Percentiles rank a stretch among this genome's conserved stretches.
Conservation (phyloP, 2,329 filamentous ascomycete species). For the Paraconiothyrium brasiliense region DNA sequence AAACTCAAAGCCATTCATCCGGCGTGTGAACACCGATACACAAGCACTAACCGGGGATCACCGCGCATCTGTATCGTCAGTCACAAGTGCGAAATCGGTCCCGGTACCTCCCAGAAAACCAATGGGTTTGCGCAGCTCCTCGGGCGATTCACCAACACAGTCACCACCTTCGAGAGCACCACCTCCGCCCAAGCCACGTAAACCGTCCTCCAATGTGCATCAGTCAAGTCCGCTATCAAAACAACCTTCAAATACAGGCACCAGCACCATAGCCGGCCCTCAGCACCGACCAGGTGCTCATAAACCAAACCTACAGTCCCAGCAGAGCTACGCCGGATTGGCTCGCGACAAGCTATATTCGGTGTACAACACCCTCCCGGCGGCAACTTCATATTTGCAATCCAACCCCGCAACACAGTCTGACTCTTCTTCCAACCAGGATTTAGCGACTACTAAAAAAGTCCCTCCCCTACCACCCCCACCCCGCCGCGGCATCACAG, state of each 20-base stretch:
- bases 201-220: slow-evolving; percentile 35
- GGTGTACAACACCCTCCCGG: slow-evolving; percentile 52
- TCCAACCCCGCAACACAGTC: slow-evolving; percentile 4
- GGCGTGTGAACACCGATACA: slow-evolving; percentile 40
- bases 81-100: slow-evolving; percentile 39
- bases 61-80: slow-evolving; percentile 28
- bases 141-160: slow-evolving; percentile 36
- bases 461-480: slow-evolving; percentile 47
- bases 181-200: slow-evolving; percentile 46
- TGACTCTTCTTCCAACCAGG: slow-evolving; percentile 9
- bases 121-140: slow-evolving; percentile 50
- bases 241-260: slow-evolving; percentile 25
- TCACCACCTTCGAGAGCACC: slow-evolving; percentile 43
- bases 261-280: slow-evolving; percentile 45
- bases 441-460: slow-evolving; percentile 26
- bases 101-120: slow-evolving; percentile 47
- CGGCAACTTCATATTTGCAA: slow-evolving; percentile 38
- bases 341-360: slow-evolving; percentile 52
- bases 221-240: slow-evolving; percentile 42
- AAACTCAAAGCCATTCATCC: slow-evolving; percentile 26
- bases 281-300: slow-evolving; percentile 40
- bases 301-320: slow-evolving; percentile 40
- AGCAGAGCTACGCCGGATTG: slow-evolving; percentile 47
- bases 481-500: slow-evolving; percentile 47
- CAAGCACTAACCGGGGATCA: slow-evolving; percentile 26